These are phyloP conservation scores for Dendryphion nanum DNA, from an alignment of 2,329 filamentous ascomycete species.

Conservation along the genomic window DNA sequence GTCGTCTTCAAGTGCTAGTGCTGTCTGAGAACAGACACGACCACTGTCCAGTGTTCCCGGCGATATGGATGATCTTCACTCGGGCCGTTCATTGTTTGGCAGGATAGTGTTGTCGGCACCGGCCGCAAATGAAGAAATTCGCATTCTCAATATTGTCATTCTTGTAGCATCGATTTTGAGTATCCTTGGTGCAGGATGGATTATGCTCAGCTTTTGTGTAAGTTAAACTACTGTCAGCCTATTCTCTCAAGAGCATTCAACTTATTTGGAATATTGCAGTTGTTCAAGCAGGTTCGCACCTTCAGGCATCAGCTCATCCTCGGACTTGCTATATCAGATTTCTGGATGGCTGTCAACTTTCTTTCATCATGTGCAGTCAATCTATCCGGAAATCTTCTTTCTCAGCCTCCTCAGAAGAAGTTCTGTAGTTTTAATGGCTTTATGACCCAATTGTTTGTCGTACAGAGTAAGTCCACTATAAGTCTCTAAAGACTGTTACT, in stretches of 20 bases:
- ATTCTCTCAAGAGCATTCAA: background rate
- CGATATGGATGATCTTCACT: background rate
- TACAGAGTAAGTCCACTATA: slow-evolving; percentile 42
- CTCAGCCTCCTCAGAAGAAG: slow-evolving; percentile 19
- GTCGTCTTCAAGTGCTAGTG: background rate
- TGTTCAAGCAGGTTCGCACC: slow-evolving; percentile 38
- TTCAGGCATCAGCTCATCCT: slow-evolving; percentile 45
- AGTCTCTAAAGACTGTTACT: too few species aligned
- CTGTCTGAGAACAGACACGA: too few species aligned
- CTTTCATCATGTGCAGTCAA: slow-evolving; percentile 38
- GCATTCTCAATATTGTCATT: slow-evolving; percentile 23
- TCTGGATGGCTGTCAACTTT: slow-evolving; percentile 44
- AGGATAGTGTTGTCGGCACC: slow-evolving; percentile 14
- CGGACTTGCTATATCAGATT: slow-evolving; percentile 43
- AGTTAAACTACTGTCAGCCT: background rate
- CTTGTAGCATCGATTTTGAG: slow-evolving; percentile 36
- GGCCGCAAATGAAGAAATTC: slow-evolving; percentile 5
- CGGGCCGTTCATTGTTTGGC: background rate
- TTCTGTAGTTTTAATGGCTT: slow-evolving; percentile 46
- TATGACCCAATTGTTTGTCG: slow-evolving; percentile 44
- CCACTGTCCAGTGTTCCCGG: too few species aligned
- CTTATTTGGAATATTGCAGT: slow-evolving; percentile 16
- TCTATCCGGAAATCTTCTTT: slow-evolving; percentile 32
- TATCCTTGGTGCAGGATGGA: slow-evolving; percentile 39
- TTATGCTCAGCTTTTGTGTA: slow-evolving; percentile 37